phyloP scores from a whole-genome alignment of 2,329 filamentous ascomycete species.

The Talaromyces sp. region DNA sequence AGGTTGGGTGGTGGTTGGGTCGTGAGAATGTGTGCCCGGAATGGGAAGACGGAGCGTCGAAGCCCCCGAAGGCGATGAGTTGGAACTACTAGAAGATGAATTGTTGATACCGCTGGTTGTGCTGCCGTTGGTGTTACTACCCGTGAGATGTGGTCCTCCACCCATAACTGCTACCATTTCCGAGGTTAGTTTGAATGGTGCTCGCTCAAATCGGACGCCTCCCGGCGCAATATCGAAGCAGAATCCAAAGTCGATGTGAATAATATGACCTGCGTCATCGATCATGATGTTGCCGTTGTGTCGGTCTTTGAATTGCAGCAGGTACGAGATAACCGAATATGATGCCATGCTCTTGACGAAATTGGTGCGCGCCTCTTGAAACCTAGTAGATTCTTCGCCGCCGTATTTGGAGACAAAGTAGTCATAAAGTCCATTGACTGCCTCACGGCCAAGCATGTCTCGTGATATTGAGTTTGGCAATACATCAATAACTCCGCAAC shows the following conservation, averaged over 20 bases:
- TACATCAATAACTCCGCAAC: conserved; percentile 97
- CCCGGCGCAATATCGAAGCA: conserved; percentile 98
- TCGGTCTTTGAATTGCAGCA: conserved; percentile 97
- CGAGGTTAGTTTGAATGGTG: conserved; percentile 93
- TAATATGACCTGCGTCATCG: conserved; percentile 91
- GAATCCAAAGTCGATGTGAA: conserved; percentile 99
- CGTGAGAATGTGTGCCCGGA: conserved; percentile 33
- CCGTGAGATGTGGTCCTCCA: conserved; percentile 51
- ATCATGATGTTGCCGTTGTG: conserved; percentile 99
- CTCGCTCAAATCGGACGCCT: conserved; percentile 94
- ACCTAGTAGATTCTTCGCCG: conserved; percentile 88
- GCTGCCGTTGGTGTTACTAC: conserved; percentile 24
- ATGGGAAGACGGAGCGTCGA: conserved; percentile 22
- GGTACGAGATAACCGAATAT: conserved; percentile 93
- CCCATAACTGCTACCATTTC: conserved; percentile 99
- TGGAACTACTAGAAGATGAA: neutral
- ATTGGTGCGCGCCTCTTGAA: conserved; percentile 92
- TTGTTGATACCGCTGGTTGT: neutral
- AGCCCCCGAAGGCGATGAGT: neutral
- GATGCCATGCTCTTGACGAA: conserved; percentile 99
- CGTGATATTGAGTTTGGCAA: conserved; percentile 96
- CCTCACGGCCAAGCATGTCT: conserved; percentile 97
- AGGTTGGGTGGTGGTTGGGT: conserved; percentile 68
- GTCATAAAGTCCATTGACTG: conserved; percentile 96
- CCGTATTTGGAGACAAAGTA: conserved; percentile 98